Percentiles rank a stretch among this genome's conserved stretches.
phyloP scores from a whole-genome alignment of 2,329 filamentous ascomycete genomes.

The Camillea tinctor region DNA sequence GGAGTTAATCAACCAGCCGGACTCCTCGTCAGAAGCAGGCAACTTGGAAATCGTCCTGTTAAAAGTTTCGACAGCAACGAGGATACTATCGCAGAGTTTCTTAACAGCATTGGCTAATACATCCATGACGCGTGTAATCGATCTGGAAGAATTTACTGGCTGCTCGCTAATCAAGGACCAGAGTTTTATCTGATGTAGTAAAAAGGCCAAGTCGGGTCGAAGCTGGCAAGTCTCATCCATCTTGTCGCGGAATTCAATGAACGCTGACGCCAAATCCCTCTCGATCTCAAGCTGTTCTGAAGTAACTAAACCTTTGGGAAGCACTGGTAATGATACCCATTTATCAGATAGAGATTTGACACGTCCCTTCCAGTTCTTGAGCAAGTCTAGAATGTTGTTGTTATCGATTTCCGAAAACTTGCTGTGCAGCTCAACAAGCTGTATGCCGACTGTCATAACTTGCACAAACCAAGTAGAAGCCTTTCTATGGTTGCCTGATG shows the following conservation, averaged over 20 bases:
- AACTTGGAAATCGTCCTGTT: conserved; percentile 54
- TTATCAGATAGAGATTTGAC: conserved; percentile 45
- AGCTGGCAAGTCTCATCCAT: conserved; percentile 43
- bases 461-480: conserved; percentile 62
- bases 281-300: conserved; percentile 35
- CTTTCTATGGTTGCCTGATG: conserved; percentile 26
- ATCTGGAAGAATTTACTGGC: conserved; percentile 6
- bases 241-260: conserved; percentile 39
- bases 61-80: conserved; percentile 76
- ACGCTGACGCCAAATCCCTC: conserved; percentile 34
- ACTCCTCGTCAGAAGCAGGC: conserved; percentile 59
- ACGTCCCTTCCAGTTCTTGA: conserved; percentile 50
- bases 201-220: conserved; percentile 61
- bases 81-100: conserved; percentile 68
- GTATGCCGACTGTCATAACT: conserved; percentile 61
- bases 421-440: conserved; percentile 64
- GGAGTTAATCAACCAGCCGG: conserved; percentile 60
- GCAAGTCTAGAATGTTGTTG: conserved; percentile 39
- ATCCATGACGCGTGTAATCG: conserved; percentile 29
- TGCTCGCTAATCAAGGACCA: conserved; percentile 54
- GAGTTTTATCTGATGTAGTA: conserved; percentile 62
- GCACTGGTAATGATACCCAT: conserved; percentile 41
- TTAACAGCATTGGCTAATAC: conserved; percentile 59
- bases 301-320: conserved; percentile 53
- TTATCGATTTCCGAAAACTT: conserved; percentile 59